Evolutionary conservation across 1,284 basidiomycete genomes (phyloP).

Genomic region (Moesziomyces aphidis): DNA sequence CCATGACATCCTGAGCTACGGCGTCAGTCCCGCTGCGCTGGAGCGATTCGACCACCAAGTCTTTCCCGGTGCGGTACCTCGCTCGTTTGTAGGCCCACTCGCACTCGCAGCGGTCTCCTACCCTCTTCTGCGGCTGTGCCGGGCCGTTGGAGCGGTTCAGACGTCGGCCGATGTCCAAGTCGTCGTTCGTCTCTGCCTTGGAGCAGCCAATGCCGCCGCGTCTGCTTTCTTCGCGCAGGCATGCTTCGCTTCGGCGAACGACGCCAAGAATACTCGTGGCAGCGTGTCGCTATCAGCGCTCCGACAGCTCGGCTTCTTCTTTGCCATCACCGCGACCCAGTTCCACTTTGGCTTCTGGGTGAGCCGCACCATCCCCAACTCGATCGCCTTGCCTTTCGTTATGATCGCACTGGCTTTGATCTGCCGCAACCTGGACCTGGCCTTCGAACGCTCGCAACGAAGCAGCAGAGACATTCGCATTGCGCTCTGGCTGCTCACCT

Average conservation of each 20-base stretch:
- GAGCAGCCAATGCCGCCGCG: conserved; percentile 76
- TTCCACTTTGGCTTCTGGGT: conserved; percentile 95
- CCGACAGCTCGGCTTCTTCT: conserved; percentile 62
- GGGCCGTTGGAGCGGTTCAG: conserved; percentile 70
- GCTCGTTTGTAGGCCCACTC: conserved; percentile 82
- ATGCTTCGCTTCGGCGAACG: conserved; percentile 65
- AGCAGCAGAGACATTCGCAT: not conserved
- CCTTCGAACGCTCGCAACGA: conserved; percentile 10
- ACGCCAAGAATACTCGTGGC: not conserved
- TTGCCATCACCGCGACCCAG: conserved; percentile 79
- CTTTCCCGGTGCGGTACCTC: conserved; percentile 89
- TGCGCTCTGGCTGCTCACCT: conserved; percentile 73
- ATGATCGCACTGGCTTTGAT: conserved; percentile 75
- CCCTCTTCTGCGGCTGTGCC: conserved; percentile 65
- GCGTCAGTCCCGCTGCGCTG: conserved; percentile 69
- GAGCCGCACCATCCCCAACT: conserved; percentile 91
- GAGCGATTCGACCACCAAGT: conserved; percentile 85
- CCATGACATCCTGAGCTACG: conserved; percentile 87
- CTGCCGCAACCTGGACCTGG: conserved; percentile 66
- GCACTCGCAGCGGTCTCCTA: conserved; percentile 58
- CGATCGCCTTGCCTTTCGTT: conserved; percentile 85
- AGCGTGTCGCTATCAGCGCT: not conserved
- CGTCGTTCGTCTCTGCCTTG: conserved; percentile 80
- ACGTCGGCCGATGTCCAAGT: conserved; percentile 76
- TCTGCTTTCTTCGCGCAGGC: conserved; percentile 78